Evolutionary conservation across 2,329 filamentous ascomycete genomes (phyloP).

Genomic region (Trichoderma polysporum): DNA sequence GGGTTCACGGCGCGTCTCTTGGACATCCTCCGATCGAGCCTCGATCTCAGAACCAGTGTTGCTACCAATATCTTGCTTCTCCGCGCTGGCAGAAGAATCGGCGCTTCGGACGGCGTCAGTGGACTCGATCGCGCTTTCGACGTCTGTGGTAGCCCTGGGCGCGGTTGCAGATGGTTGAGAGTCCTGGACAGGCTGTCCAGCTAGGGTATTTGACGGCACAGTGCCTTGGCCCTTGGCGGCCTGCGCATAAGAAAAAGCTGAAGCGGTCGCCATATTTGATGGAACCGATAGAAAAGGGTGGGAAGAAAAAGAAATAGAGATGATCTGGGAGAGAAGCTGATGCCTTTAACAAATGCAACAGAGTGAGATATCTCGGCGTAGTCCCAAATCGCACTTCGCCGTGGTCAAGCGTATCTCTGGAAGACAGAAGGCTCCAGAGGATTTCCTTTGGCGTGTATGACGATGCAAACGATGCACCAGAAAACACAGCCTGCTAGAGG

Average conservation of each 20-base stretch:
- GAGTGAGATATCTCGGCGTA: conserved; percentile 16
- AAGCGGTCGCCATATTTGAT: conserved; percentile 52
- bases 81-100: conserved; percentile 28
- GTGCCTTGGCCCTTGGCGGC: conserved; percentile 77
- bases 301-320: conserved; percentile 29
- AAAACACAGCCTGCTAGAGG: neutral
- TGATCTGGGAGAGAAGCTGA: conserved; percentile 25
- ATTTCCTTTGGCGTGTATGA: neutral
- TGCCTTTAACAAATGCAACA: conserved; percentile 23
- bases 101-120: conserved; percentile 27
- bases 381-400: conserved; percentile 24
- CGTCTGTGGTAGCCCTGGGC: conserved; percentile 28
- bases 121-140: conserved; percentile 30
- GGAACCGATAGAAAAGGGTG: neutral
- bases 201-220: conserved; percentile 33
- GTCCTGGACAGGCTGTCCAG: conserved; percentile 29
- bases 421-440: neutral
- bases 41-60: conserved; percentile 41
- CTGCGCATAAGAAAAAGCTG: conserved; percentile 89
- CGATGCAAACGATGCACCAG: neutral
- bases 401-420: conserved; percentile 20
- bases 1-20: conserved; percentile 34
- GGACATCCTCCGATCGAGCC: conserved; percentile 36
- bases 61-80: conserved; percentile 38
- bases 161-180: conserved; percentile 32